A percentile compares a stretch with the other conserved stretches of the same genome.
Conservation (phyloP, 139 green algal species). For the Tetradesmus obliquus region DNA sequence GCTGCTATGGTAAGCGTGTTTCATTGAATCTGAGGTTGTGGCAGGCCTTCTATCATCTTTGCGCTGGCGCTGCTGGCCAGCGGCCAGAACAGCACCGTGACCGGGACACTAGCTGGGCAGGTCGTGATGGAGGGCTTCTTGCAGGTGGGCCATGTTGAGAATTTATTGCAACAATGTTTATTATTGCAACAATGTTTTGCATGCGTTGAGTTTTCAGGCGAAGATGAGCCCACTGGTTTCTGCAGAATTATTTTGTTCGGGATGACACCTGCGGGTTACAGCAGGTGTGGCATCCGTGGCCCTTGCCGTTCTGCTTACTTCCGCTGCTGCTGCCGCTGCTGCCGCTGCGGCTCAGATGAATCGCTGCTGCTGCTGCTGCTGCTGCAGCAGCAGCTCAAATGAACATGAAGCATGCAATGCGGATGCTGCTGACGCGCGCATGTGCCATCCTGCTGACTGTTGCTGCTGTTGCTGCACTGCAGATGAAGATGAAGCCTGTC, state of each 20-base stretch:
- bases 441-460: not conserved
- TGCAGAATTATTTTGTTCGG: too few relatives aligned
- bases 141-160: not conserved
- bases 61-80: slow-evolving; percentile 54
- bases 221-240: too few relatives aligned
- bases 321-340: too few relatives aligned
- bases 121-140: slow-evolving; percentile 78
- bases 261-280: not conserved
- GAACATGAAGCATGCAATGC: not conserved
- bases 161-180: not conserved
- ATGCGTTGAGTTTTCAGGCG: too few relatives aligned
- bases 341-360: not conserved
- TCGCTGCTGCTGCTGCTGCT: not conserved
- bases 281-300: not conserved
- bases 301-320: too few relatives aligned
- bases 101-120: slow-evolving; percentile 4
- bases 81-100: slow-evolving; percentile 37
- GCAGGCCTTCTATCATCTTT: slow-evolving; percentile 61
- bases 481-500: slow-evolving; percentile 61
- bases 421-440: too few relatives aligned
- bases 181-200: too few relatives aligned
- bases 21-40: too few relatives aligned
- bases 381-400: not conserved
- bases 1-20: not conserved
- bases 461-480: slow-evolving; percentile 4